Base-by-base conservation (phyloP, 768 basidiomycete genomes). In the Mycena filopes region DNA sequence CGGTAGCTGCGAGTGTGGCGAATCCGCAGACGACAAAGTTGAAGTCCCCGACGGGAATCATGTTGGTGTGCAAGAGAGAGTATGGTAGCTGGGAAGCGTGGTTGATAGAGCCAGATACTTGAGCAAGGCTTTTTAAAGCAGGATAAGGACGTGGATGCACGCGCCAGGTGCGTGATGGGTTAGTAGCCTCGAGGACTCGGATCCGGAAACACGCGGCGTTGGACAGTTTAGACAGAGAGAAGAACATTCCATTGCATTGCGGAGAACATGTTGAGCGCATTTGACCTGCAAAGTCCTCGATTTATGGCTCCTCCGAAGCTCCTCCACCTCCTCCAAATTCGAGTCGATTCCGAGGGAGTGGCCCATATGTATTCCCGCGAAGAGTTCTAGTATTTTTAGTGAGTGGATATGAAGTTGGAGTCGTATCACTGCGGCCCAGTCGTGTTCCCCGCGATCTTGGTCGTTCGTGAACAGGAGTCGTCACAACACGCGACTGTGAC, bases 1-100 rank as follows among this genome's bases (percentile, higher is more conserved):
- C 81, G 16, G 84, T 85, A 10, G 86, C 87, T 57, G 87, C 86
- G 67, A 88, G 82, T 18, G 87, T 87, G 31, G 87, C 86, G 60
- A 89, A 78, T 65, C 86, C 84, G 55, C 82, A 84, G 59, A 86
- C 81, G 29, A 86, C 82, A 63, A 86, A 79, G 74, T 84, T 86
- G 72, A 87, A 79, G 58, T 88, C 87, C 55, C 77, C 77, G 18
- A 83, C 79, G 54, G 85, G 84, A 65, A 87, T 74, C 83, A 86
- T 87, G 36, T 15, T 11, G 13, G 25, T 29, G 36, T 36, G n/a
- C 5, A 15, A 56, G n/a, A 42, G 26, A 41, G 40, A 25, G 26
- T 25, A 21, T 25, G 54, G 62, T 21, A 43, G n/a, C 16, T 49
- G 47, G 40, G 43, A 25, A 33, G 51, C 25, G 36, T 23, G 41